A percentile compares a stretch with the other conserved stretches of the same genome.
Evolutionary conservation across 2,329 filamentous ascomycete genomes (phyloP).

Genomic region (Amauroascus niger): DNA sequence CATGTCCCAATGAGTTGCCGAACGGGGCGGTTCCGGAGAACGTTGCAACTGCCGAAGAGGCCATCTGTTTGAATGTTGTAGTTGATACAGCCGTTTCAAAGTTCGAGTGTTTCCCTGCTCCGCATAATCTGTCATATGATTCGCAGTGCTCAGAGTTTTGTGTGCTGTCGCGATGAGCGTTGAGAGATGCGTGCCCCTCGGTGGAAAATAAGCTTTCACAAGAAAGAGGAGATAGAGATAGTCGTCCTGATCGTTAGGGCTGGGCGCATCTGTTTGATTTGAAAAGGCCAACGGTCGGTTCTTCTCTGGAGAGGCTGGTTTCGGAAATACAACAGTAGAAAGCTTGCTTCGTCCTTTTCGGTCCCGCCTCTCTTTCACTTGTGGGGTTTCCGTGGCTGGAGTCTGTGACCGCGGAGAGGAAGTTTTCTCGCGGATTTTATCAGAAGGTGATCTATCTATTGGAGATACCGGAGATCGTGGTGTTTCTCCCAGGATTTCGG

Average conservation of each 20-base stretch:
- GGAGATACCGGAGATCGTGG: slow-evolving; percentile 26
- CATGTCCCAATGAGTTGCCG: slow-evolving; percentile 73
- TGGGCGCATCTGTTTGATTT: slow-evolving; percentile 30
- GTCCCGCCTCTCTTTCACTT: slow-evolving; percentile 43
- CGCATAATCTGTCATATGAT: slow-evolving; percentile 71
- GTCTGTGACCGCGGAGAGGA: slow-evolving; percentile 24
- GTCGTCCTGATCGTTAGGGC: slow-evolving; percentile 42
- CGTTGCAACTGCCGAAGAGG: slow-evolving; percentile 81
- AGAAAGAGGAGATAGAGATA: slow-evolving; percentile 57
- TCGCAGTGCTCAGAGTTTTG: slow-evolving; percentile 79
- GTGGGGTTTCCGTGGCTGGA: background rate
- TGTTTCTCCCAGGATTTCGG: slow-evolving; percentile 58
- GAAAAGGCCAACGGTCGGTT: slow-evolving; percentile 30
- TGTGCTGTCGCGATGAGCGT: slow-evolving; percentile 71
- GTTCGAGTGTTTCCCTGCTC: slow-evolving; percentile 84
- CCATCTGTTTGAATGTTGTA: slow-evolving; percentile 89
- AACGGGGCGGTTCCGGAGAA: slow-evolving; percentile 67
- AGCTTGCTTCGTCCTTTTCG: slow-evolving; percentile 53
- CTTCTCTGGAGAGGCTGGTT: slow-evolving; percentile 48
- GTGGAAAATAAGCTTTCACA: slow-evolving; percentile 48
- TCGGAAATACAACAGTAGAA: slow-evolving; percentile 70
- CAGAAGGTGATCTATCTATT: slow-evolving; percentile 20
- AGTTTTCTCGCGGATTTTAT: slow-evolving; percentile 24
- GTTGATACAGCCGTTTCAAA: slow-evolving; percentile 72
- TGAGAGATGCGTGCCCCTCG: slow-evolving; percentile 47